Conservation (phyloP, 768 basidiomycete species). For the Cytidiella melzeri region DNA sequence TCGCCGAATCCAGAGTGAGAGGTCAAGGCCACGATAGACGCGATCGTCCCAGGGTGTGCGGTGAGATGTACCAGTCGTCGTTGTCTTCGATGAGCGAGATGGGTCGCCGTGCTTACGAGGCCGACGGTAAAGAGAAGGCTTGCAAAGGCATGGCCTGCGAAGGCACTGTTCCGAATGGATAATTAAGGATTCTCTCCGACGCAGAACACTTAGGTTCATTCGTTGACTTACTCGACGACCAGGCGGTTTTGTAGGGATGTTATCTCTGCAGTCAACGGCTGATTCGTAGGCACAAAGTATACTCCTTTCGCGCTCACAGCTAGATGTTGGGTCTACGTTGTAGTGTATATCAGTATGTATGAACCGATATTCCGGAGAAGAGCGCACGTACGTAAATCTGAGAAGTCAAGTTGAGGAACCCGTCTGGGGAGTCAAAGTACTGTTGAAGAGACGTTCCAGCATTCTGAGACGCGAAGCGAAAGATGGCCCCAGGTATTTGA, state of each 20-base stretch:
- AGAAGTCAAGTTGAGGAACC: constrained; percentile 47
- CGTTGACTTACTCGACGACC: constrained; percentile 55
- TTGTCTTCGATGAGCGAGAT: constrained; percentile 40
- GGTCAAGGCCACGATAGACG: constrained; percentile 48
- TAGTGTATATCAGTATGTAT: constrained; percentile 34
- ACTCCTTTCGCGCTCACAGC: constrained; percentile 48
- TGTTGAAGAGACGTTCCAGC: constrained; percentile 33
- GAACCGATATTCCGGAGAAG: neutral
- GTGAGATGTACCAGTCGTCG: constrained; percentile 46
- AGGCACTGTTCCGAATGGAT: constrained; percentile 43
- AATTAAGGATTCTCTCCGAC: neutral
- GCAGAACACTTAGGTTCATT: no score
- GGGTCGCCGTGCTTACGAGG: constrained; percentile 39
- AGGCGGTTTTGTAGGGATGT: constrained; percentile 42
- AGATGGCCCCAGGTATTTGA: constrained; percentile 59
- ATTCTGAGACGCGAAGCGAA: constrained; percentile 40
- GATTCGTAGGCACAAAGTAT: constrained; percentile 47
- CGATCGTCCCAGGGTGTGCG: constrained; percentile 55
- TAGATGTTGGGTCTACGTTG: constrained; percentile 62
- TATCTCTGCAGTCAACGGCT: constrained; percentile 33
- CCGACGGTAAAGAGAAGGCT: constrained; percentile 43
- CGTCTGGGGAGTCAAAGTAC: constrained; percentile 42
- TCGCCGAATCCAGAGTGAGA: constrained; percentile 58
- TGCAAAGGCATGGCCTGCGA: constrained; percentile 49
- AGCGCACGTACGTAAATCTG: constrained; percentile 42